Evolutionary conservation across 179 eudicot species (phyloP), one percentile per base, ranked within the genome.

Genomic region (Actinidia chinensis): DNA sequence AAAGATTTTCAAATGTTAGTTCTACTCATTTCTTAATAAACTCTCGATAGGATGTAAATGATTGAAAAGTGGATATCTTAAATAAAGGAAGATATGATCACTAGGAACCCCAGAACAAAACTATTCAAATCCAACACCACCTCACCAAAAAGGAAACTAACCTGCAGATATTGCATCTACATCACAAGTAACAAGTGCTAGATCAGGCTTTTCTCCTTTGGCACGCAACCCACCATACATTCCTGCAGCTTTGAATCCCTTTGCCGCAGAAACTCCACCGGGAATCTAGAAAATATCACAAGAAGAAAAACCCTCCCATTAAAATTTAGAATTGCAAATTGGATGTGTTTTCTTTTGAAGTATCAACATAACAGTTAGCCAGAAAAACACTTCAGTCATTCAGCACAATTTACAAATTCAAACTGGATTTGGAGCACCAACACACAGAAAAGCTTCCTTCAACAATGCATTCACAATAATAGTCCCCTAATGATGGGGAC

Each of bases 231-330:
- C 98, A 77, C 88, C 98, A 81, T 89, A 93, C 79, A 95, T 89
- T 52, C 98, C 98, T 8, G 91, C 89, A 76, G 98, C 98, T 83
- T 93, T 93, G 84, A 95, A 95, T 76, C 98, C 98, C 76, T 93
- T 86, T 20, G 98, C 93, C 78, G 98, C 98, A 69, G 95, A 88
- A 67, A 95, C 95, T 59, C 98, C 98, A 2, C 98, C 98, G 60
- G 90, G 87, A 77, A 95, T 88, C 97, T 93, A 82, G 40, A 78
- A 25, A 84, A n/a, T 17, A 65, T 25, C 25, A 66, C 23, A 15
- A 47, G 22, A 50, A 76, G 18, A 47, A 25, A 47, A 43, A 47
- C 20, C 33, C 78, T 75, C 9, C 68, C 28, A 8, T 7, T 50
- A 46, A 63, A 4, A 4, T 44, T 44, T 20, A 43, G 61, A 43